Evolutionary conservation across 805 yeast species (phyloP), one percentile per base, ranked within the genome.

Genomic region (Wickerhamomyces mucosus): DNA sequence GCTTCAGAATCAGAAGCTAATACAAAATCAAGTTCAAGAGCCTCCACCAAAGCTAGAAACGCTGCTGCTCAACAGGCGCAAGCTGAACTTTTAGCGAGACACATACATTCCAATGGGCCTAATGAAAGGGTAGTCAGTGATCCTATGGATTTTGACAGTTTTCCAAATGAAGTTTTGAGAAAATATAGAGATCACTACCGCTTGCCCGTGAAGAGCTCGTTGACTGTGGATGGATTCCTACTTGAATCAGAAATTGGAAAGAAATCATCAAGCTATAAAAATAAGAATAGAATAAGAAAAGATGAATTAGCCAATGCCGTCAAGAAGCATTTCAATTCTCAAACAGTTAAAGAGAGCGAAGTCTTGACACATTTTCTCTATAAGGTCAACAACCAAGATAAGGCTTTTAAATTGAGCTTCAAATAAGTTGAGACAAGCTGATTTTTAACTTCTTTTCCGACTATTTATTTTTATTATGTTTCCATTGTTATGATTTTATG

Each of bases 291-390:
- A 28, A 62, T 77, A 7, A 48, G 75, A 28, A 80, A 77, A 51
- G 59, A 59, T 4, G 82, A 75, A 39, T 63, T 79, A 20, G 79
- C 84, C 0, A 54, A 53, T 3, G 67, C 66, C 17, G 75, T 77
- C 17, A 78, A 74, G 55, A 69, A 67, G 34, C 96, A 89, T 54
- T 84, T 88, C 44, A 45, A 66, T 40, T 45, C 56, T 7, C 65
- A 63, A 28, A 66, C 70, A 10, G 74, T 75, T 4, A 75, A 82
- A 44, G 98, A 89, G 49, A 75, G 78, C 36, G 97, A 89, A 45
- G 75, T 81, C 20, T 75, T 89, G 24, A 84, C 95, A 22, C 86
- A 82, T 46, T 92, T 89, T 51, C 64, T 92, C 34, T 92, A 89
- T 59, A 78, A 82, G 46, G 86, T 84, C 32, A 75, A 75, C 48